phyloP scores from a whole-genome alignment of 75 land plant genomes.

The Picea sitchensis region DNA sequence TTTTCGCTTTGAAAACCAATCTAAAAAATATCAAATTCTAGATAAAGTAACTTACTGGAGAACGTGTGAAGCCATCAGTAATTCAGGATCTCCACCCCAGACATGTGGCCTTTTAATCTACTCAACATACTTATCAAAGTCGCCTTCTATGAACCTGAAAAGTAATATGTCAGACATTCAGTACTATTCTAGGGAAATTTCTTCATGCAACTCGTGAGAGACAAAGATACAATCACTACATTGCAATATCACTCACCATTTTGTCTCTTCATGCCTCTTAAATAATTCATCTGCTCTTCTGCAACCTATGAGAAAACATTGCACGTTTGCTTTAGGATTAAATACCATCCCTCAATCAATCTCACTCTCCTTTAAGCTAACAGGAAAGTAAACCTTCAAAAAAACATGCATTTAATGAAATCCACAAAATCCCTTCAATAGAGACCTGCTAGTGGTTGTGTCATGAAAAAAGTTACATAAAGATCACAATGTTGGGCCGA shows the following conservation, averaged over 20 bases:
- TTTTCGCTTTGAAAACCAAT: background rate
- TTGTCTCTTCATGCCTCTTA: slow-evolving; percentile 67
- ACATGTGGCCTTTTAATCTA: slow-evolving; percentile 68
- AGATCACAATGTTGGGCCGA: background rate
- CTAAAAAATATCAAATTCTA: background rate
- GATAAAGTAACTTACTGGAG: slow-evolving; percentile 39
- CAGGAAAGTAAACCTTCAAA: background rate
- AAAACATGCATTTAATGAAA: slow-evolving; percentile 4
- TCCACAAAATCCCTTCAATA: background rate
- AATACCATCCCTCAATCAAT: background rate
- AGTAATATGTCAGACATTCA: background rate
- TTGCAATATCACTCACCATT: slow-evolving; percentile 47
- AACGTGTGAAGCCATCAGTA: slow-evolving; percentile 88
- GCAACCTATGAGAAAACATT: slow-evolving; percentile 46
- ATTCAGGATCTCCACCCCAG: slow-evolving; percentile 95
- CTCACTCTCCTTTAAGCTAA: background rate
- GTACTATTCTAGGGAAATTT: background rate
- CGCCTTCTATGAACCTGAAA: slow-evolving; percentile 77
- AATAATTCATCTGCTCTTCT: slow-evolving; percentile 79
- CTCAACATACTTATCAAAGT: slow-evolving; percentile 62
- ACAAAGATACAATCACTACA: background rate
- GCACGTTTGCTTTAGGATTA: background rate
- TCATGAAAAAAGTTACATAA: background rate
- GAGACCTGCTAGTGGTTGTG: background rate
- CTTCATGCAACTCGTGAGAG: background rate